Evolutionary conservation across 176 grass and related monocot species (phyloP).

Genomic region (Phyllostachys edulis): DNA sequence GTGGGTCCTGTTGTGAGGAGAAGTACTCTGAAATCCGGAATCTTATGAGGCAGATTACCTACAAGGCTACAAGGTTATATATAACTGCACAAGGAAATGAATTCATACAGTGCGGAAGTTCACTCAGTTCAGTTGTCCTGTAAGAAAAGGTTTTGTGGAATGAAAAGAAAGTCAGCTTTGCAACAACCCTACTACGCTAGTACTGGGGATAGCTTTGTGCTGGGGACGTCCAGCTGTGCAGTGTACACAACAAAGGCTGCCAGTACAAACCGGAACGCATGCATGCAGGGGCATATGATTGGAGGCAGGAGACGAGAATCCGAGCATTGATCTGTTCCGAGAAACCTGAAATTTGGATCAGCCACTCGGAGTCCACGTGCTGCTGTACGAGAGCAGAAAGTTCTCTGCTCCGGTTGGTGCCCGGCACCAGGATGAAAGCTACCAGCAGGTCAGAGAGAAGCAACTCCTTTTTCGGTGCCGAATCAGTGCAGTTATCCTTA

Average conservation of each 20-base stretch:
- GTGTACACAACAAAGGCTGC: not conserved
- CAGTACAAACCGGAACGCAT: not conserved
- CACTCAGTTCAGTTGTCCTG: not conserved
- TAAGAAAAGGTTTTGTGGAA: not conserved
- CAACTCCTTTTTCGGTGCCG: not conserved
- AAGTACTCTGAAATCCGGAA: not conserved
- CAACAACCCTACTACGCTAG: not conserved
- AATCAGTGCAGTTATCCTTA: not conserved
- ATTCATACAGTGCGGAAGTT: not conserved
- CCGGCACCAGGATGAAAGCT: not conserved
- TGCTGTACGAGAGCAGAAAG: not conserved
- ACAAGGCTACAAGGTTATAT: too few species aligned
- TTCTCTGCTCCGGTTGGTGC: not conserved
- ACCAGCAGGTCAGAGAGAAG: not conserved
- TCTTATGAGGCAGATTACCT: not conserved
- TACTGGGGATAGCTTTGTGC: not conserved
- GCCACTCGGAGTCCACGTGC: not conserved
- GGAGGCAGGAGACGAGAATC: conserved; percentile 14
- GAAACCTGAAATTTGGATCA: conserved; percentile 13
- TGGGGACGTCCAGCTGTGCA: not conserved
- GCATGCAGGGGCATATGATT: conserved; percentile 4
- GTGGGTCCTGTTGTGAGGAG: not conserved
- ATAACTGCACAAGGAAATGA: not conserved
- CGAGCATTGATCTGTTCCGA: not conserved
- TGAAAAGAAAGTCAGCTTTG: not conserved